A percentile compares a stretch with the other conserved stretches of the same genome.
phyloP scores from a whole-genome alignment of 2,329 filamentous ascomycete genomes.

The Talaromyces sp. region DNA sequence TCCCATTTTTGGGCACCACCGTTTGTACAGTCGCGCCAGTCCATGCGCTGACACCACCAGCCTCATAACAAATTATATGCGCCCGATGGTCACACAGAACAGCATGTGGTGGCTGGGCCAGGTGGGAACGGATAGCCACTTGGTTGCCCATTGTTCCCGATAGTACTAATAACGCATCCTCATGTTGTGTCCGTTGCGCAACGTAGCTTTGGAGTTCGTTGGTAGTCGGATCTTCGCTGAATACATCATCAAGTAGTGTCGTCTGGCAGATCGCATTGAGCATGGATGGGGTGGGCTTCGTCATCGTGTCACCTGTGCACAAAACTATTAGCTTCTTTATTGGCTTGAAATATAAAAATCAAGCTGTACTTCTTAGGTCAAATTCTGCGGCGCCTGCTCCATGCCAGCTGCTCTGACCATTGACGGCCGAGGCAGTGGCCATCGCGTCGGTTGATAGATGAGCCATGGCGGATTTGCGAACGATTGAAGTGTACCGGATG shows the following conservation, averaged over 20 bases:
- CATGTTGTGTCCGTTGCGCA: conserved; percentile 72
- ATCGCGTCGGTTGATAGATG: conserved; percentile 19
- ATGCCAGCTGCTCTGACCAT: conserved; percentile 35
- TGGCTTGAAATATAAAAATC: conserved; percentile 3
- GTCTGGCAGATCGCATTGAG: conserved; percentile 74
- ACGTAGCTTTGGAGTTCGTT: conserved; percentile 73
- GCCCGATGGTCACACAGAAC: conserved; percentile 77
- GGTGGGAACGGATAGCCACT: conserved; percentile 74
- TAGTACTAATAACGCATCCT: conserved; percentile 76
- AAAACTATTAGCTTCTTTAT: not conserved
- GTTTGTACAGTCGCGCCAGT: conserved; percentile 71
- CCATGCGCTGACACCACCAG: conserved; percentile 69
- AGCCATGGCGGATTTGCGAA: conserved; percentile 16
- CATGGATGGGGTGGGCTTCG: conserved; percentile 79
- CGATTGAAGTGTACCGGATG: not conserved
- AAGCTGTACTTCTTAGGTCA: conserved; percentile 54
- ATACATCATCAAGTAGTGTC: conserved; percentile 82
- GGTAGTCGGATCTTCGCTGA: conserved; percentile 77
- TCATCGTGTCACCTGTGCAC: conserved; percentile 66
- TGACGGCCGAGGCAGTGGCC: conserved; percentile 4
- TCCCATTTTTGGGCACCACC: conserved; percentile 69
- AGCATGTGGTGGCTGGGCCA: conserved; percentile 76
- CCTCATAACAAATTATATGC: conserved; percentile 72
- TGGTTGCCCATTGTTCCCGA: conserved; percentile 97
- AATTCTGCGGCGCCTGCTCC: conserved; percentile 58